Conservation (phyloP, 2,329 filamentous ascomycete species). For the Claviceps digitariae region DNA sequence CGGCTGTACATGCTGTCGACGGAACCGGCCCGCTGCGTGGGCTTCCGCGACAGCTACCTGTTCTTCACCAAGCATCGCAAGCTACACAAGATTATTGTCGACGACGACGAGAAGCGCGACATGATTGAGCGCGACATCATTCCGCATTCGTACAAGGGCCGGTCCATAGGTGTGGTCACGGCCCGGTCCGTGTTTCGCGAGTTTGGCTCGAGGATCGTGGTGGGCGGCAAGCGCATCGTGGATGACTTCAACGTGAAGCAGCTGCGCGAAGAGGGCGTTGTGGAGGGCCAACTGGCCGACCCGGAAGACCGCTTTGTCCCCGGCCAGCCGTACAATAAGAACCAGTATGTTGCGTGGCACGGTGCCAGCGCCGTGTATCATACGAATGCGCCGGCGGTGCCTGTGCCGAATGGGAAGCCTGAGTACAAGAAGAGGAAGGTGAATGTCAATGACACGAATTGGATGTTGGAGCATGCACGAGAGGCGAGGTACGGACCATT, state of each 20-base stretch:
- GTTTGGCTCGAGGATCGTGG: conserved; percentile 87
- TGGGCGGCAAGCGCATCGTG: conserved; percentile 71
- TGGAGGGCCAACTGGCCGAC: conserved; percentile 84
- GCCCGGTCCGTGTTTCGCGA: conserved; percentile 94
- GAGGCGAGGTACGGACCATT: conserved; percentile 62
- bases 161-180: conserved; percentile 91
- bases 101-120: conserved; percentile 93
- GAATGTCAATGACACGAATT: conserved; percentile 84
- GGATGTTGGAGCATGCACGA: conserved; percentile 89
- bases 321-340: conserved; percentile 90
- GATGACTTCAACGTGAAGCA: conserved; percentile 83
- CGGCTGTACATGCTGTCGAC: conserved; percentile 97
- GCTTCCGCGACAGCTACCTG: conserved; percentile 94
- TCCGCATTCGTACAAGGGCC: conserved; percentile 95
- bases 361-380: conserved; percentile 95
- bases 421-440: conserved; percentile 76
- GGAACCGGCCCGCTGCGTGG: conserved; percentile 89
- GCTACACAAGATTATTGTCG: conserved; percentile 95
- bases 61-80: conserved; percentile 98
- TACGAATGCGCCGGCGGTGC: conserved; percentile 63
- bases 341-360: conserved; percentile 98
- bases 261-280: conserved; percentile 60
- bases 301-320: conserved; percentile 68
- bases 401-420: conserved; percentile 59
- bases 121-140: conserved; percentile 93